Evolutionary conservation across 305 asterid genomes (phyloP).

Genomic region (Fraxinus xanthoxyloides): DNA sequence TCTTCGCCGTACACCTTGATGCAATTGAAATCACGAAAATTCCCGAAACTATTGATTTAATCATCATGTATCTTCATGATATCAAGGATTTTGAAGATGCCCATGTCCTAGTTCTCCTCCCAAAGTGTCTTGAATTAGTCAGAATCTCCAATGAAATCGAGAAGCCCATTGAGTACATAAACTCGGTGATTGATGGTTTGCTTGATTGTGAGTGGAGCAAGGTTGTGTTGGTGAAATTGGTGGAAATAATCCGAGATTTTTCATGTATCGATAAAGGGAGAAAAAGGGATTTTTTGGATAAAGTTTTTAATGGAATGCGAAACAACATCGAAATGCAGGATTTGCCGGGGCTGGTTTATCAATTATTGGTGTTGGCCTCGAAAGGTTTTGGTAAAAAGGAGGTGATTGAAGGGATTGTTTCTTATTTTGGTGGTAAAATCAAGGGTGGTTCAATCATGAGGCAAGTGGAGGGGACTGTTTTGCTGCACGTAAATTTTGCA

Average conservation of each 20-base stretch:
- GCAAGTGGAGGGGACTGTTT: conserved; percentile 86
- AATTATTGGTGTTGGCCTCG: conserved; percentile 69
- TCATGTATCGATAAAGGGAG: conserved; percentile 50
- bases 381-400: conserved; percentile 80
- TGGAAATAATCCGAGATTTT: conserved; percentile 63
- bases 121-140: conserved; percentile 57
- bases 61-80: conserved; percentile 42
- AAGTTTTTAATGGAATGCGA: conserved; percentile 54
- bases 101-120: conserved; percentile 52
- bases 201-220: conserved; percentile 59
- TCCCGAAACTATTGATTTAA: conserved; percentile 35
- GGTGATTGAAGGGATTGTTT: conserved; percentile 71
- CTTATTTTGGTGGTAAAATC: conserved; percentile 52
- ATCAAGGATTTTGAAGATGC: conserved; percentile 56
- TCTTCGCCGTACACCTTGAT: conserved; percentile 55
- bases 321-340: conserved; percentile 66
- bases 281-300: conserved; percentile 55
- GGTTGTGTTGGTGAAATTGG: conserved; percentile 67
- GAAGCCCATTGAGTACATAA: conserved; percentile 42
- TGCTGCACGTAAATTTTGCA: conserved; percentile 84
- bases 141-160: conserved; percentile 53
- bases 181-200: conserved; percentile 50
- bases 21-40: conserved; percentile 37
- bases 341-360: conserved; percentile 78
- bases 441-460: conserved; percentile 59